phyloP scores from a whole-genome alignment of 1,284 basidiomycete species.

The Chalciporus piperatoides region DNA sequence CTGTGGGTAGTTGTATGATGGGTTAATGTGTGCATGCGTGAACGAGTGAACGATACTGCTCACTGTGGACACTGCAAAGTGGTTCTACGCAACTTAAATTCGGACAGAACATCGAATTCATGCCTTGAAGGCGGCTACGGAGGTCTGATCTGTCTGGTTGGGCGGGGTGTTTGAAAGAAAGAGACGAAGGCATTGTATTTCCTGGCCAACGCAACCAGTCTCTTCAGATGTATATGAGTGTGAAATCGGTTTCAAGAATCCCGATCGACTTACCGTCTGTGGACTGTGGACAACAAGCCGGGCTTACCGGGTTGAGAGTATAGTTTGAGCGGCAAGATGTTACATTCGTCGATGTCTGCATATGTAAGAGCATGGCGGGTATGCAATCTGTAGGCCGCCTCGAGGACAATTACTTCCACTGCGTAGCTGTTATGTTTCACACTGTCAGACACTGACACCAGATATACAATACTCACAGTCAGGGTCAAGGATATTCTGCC shows the following conservation, averaged over 20 bases:
- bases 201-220: constrained; percentile 28
- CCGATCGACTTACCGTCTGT: constrained; percentile 34
- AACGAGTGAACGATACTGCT: constrained; percentile 2
- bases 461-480: constrained; percentile 41
- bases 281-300: constrained; percentile 32
- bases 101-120: constrained; percentile 48
- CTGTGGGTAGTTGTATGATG: constrained; percentile 25
- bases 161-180: constrained; percentile 13
- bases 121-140: constrained; percentile 32
- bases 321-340: constrained; percentile 38
- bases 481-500: constrained; percentile 45
- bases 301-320: constrained; percentile 24
- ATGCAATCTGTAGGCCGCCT: constrained; percentile 42
- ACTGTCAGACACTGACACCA: constrained; percentile 9
- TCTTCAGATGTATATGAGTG: constrained; percentile 15
- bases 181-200: constrained; percentile 22
- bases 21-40: constrained; percentile 19
- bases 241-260: background rate
- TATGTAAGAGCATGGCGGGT: constrained; percentile 34
- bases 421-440: constrained; percentile 11
- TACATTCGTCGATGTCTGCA: constrained; percentile 42
- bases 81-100: constrained; percentile 50
- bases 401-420: constrained; percentile 47
- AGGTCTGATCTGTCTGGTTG: constrained; percentile 25
- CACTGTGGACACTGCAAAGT: constrained; percentile 51